Base-by-base conservation (phyloP, 2,329 filamentous ascomycete species). In the Talaromyces sp. region DNA sequence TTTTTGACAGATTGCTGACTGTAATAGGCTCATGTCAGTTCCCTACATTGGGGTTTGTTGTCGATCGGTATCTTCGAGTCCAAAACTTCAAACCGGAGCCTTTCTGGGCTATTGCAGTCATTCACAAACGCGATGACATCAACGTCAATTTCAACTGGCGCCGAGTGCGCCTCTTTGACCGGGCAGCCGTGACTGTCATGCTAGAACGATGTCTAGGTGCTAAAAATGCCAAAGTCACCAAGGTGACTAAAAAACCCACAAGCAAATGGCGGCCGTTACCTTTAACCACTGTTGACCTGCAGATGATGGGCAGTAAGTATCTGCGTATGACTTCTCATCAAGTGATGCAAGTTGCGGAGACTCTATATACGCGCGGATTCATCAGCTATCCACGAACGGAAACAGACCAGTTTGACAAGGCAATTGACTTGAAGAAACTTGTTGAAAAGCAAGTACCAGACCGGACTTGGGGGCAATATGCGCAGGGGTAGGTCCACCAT, bases 361-460 rank as follows among this genome's bases (percentile, higher is more conserved):
- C 83, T 5, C 85, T 99, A 2, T 99, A 99, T 81, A 93, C 93
- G 57, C 93, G 90, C 76, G 95, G 95, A 0, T 98, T 93, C 79
- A 97, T 99, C 78, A 97, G 93, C 77, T 99, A 99, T 77, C 95
- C 95, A 1, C 88, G 95, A 77, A 99, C 95, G 0, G 95, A 99
- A 77, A 99, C 95, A 0, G 95, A 99, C 76, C 90, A 94, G 37
- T 99, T 98, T 73, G 93, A 97, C 72, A 87, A 87, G 71, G 94
- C 86, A 4, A 97, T 98, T 81, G 89, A 98, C 74, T 83, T 99
- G 22, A 87, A 86, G 67, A 85, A 84, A 24, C 81, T 99, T 9
- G 85, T 97, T 19, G 87, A 91, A 71, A 97, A 96, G 73, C 95
- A 99, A 76, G 87, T 86, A 0, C 87, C 88, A 65, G 91, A 93